Conservation (phyloP, 2,329 filamentous ascomycete species). For the Sclerotinia trifoliorum region DNA sequence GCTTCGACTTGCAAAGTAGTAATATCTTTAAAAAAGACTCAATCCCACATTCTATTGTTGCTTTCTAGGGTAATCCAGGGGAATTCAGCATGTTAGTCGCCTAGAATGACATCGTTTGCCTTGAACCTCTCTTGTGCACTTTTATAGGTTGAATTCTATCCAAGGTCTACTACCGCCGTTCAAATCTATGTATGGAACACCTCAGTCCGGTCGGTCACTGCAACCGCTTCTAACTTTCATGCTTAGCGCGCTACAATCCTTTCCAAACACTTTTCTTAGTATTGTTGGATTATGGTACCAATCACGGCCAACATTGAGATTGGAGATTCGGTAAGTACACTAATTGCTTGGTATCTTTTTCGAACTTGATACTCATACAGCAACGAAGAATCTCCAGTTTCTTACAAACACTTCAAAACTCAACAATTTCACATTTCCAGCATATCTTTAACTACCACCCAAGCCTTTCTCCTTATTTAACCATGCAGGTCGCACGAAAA, state of each 20-base stretch:
- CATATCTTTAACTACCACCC: no score
- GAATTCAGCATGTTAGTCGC: accelerated
- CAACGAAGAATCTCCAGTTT: not conserved
- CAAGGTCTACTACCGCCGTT: not conserved
- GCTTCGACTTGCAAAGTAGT: no score
- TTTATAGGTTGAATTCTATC: not conserved
- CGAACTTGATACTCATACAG: not conserved
- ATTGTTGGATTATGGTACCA: not conserved
- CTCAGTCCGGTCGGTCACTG: not conserved
- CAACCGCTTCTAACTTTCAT: not conserved
- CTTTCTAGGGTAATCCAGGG: not conserved
- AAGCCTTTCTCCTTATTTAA: not conserved
- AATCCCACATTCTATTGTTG: not conserved
- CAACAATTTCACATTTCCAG: not conserved
- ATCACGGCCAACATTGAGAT: not conserved
- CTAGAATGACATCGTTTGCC: accelerated
- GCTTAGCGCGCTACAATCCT: not conserved
- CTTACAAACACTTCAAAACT: not conserved
- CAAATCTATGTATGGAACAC: not conserved
- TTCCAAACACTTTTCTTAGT: not conserved
- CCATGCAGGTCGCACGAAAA: not conserved
- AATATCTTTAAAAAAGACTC: not conserved
- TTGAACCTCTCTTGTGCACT: not conserved
- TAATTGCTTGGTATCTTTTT: not conserved
- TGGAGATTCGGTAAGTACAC: not conserved